Conservation (phyloP, 805 yeast species). For the Wickerhamiella azyma region DNA sequence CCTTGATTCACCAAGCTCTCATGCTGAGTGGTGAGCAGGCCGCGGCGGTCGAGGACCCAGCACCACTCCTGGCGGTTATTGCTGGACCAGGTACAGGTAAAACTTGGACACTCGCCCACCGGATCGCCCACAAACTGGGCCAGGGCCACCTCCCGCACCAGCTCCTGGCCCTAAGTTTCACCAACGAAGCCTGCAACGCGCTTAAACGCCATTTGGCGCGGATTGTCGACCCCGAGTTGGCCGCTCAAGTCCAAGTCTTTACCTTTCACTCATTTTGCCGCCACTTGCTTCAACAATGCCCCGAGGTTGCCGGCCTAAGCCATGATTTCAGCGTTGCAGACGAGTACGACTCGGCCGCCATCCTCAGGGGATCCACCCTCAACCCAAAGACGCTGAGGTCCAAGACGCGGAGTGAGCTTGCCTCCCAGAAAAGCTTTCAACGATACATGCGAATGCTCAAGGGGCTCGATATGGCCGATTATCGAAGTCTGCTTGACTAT, state of each 20-base stretch:
- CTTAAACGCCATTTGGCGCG: neutral
- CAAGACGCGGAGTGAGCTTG: neutral
- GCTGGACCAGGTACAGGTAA: slow-evolving; percentile 68
- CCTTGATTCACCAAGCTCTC: no score
- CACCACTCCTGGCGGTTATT: slow-evolving; percentile 36
- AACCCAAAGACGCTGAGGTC: neutral
- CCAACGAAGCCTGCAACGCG: slow-evolving; percentile 54
- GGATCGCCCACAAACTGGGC: slow-evolving; percentile 59
- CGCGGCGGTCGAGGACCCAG: slow-evolving; percentile 33
- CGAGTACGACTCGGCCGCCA: slow-evolving; percentile 42
- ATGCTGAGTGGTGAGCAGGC: slow-evolving; percentile 32
- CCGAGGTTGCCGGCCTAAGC: neutral
- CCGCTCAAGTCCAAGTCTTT: slow-evolving; percentile 46
- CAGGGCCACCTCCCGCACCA: slow-evolving; percentile 41
- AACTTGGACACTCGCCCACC: slow-evolving; percentile 65
- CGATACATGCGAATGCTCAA: slow-evolving; percentile 39
- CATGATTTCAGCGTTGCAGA: slow-evolving; percentile 48
- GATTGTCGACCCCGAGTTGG: neutral
- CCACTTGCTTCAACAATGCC: slow-evolving; percentile 30
- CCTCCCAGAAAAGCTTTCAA: slow-evolving; percentile 25
- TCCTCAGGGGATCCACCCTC: slow-evolving; percentile 30
- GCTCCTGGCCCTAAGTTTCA: slow-evolving; percentile 80
- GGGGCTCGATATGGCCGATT: slow-evolving; percentile 42
- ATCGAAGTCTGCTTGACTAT: slow-evolving; percentile 64
- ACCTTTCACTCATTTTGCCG: slow-evolving; percentile 82